phyloP scores from a whole-genome alignment of 1,284 basidiomycete genomes.

The Microbotryomycetes sp. region DNA sequence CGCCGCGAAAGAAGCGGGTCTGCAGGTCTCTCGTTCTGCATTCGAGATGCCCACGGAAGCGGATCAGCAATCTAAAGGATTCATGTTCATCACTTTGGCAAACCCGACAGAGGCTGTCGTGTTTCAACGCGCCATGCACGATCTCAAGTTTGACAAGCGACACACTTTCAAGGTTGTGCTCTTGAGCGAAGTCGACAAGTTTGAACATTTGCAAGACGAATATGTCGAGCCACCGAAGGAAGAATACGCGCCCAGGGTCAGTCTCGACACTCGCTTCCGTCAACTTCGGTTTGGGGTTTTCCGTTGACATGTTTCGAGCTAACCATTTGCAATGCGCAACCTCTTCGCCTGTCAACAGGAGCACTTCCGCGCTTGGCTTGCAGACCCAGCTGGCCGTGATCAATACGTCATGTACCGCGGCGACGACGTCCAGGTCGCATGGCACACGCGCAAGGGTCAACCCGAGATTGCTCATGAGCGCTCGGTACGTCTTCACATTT shows the following conservation, averaged over 20 bases:
- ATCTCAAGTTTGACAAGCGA: slow-evolving; percentile 82
- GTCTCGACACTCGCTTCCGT: slow-evolving; percentile 31
- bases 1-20: slow-evolving; percentile 41
- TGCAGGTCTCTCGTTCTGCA: slow-evolving; percentile 39
- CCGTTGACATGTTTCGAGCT: neutral
- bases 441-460: slow-evolving; percentile 87
- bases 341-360: slow-evolving; percentile 54
- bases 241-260: slow-evolving; percentile 72
- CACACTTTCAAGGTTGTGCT: slow-evolving; percentile 86
- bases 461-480: slow-evolving; percentile 72
- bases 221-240: slow-evolving; percentile 74
- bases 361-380: slow-evolving; percentile 91
- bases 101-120: slow-evolving; percentile 71
- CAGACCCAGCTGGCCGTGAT: slow-evolving; percentile 85
- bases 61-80: slow-evolving; percentile 50
- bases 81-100: slow-evolving; percentile 82
- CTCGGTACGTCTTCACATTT: slow-evolving; percentile 51
- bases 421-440: slow-evolving; percentile 83
- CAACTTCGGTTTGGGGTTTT: slow-evolving; percentile 5
- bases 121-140: slow-evolving; percentile 74
- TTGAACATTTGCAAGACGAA: slow-evolving; percentile 69
- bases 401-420: slow-evolving; percentile 92
- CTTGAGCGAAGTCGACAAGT: slow-evolving; percentile 88
- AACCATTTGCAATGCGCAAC: neutral
- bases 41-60: slow-evolving; percentile 45